A percentile compares a stretch with the other conserved stretches of the same genome.
These are phyloP conservation scores for Flueggea neowawraea DNA, from an alignment of 441 rosid genomes.

Conservation along the genomic window DNA sequence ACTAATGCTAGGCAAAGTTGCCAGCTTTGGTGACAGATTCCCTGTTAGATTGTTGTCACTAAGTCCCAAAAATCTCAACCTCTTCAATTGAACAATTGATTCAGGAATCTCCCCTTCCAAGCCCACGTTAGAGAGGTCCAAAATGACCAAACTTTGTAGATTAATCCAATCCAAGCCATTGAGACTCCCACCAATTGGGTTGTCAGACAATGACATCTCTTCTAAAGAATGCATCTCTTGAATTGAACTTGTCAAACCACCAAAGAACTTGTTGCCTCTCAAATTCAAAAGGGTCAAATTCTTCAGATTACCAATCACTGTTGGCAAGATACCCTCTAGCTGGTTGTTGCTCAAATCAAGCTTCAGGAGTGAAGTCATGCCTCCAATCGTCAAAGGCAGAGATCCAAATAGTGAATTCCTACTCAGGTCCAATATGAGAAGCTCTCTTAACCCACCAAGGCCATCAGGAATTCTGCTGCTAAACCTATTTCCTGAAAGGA, in stretches of 20 bases:
- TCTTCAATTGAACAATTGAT: constrained; percentile 55
- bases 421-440: constrained; percentile 78
- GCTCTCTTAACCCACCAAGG: constrained; percentile 41
- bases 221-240: constrained; percentile 55
- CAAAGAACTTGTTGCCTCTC: constrained; percentile 67
- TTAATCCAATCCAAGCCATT: constrained; percentile 46
- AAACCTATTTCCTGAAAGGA: constrained; percentile 63
- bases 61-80: constrained; percentile 69
- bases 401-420: constrained; percentile 64
- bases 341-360: constrained; percentile 80
- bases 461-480: constrained; percentile 57
- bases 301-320: constrained; percentile 43
- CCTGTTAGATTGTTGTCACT: constrained; percentile 74
- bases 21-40: constrained; percentile 44
- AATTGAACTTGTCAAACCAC: constrained; percentile 50
- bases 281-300: constrained; percentile 76
- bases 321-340: constrained; percentile 54
- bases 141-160: constrained; percentile 48
- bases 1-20: constrained; percentile 53
- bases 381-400: constrained; percentile 51
- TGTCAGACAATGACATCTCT: constrained; percentile 62
- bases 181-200: constrained; percentile 58
- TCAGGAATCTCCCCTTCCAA: constrained; percentile 64
- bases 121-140: constrained; percentile 61
- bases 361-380: constrained; percentile 62